Percentiles rank a stretch among this genome's conserved stretches.
phyloP scores from a whole-genome alignment of 164 flowering plant species.

The Hamamelis virginiana region DNA sequence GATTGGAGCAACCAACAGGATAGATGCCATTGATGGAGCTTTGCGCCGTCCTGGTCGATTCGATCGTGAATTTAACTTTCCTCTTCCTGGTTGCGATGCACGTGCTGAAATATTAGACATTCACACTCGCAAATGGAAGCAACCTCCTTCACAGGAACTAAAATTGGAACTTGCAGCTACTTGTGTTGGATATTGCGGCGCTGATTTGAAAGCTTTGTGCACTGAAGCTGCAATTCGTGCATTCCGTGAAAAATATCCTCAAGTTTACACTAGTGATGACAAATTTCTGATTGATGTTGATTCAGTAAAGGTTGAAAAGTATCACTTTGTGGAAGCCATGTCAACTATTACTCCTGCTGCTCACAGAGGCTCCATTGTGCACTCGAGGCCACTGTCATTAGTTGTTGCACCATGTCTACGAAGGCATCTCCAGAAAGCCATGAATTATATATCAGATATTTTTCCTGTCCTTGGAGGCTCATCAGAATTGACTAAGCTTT shows the following conservation, averaged over 20 bases:
- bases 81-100: slow-evolving; percentile 96
- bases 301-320: slow-evolving; percentile 78
- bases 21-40: slow-evolving; percentile 99
- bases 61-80: slow-evolving; percentile 97
- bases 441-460: slow-evolving; percentile 62
- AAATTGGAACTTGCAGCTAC: slow-evolving; percentile 91
- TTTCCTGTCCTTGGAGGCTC: slow-evolving; percentile 64
- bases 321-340: slow-evolving; percentile 95
- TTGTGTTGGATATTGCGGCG: slow-evolving; percentile 99
- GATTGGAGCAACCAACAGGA: slow-evolving; percentile 97
- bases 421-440: slow-evolving; percentile 67
- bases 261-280: slow-evolving; percentile 98
- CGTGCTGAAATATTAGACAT: slow-evolving; percentile 95
- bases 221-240: slow-evolving; percentile 99
- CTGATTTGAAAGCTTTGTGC: slow-evolving; percentile 93
- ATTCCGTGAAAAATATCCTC: slow-evolving; percentile 97
- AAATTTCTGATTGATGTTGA: slow-evolving; percentile 95
- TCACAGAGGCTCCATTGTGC: slow-evolving; percentile 93
- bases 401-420: slow-evolving; percentile 88
- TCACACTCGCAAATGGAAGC: slow-evolving; percentile 97
- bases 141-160: slow-evolving; percentile 83
- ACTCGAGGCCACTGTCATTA: slow-evolving; percentile 84
- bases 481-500: slow-evolving; percentile 63
- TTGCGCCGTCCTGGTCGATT: slow-evolving; percentile 98
- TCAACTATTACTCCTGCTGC: slow-evolving; percentile 98